phyloP scores from a whole-genome alignment of 2,329 filamentous ascomycete genomes.

The Pseudogymnoascus sp. region DNA sequence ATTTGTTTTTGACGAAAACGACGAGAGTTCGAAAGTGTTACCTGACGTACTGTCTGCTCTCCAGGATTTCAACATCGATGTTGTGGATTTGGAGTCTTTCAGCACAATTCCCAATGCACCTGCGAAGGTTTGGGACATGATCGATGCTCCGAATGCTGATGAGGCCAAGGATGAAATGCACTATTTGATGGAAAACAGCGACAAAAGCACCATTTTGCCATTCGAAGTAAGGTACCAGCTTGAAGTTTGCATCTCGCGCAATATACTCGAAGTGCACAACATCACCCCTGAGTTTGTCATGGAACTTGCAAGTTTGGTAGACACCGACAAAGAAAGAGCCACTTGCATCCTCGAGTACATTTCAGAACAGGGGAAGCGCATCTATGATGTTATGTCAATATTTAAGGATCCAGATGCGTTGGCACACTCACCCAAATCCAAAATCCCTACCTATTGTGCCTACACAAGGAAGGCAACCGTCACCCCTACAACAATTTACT shows the following conservation, averaged over 20 bases:
- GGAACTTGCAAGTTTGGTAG: constrained; percentile 44
- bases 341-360: constrained; percentile 65
- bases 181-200: constrained; percentile 13
- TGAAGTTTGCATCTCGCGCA: constrained; percentile 83
- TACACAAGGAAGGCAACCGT: constrained; percentile 68
- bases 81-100: constrained; percentile 38
- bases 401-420: constrained; percentile 49
- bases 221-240: constrained; percentile 81
- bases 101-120: constrained; percentile 27
- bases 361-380: constrained; percentile 50
- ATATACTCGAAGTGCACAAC: constrained; percentile 66
- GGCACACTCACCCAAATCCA: constrained; percentile 37
- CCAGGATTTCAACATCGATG: constrained; percentile 61
- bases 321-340: constrained; percentile 39
- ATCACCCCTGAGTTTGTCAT: constrained; percentile 59
- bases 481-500: constrained; percentile 76
- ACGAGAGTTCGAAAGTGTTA: constrained; percentile 28
- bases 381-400: constrained; percentile 64
- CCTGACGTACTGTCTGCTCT: constrained; percentile 33
- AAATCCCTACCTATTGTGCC: constrained; percentile 63
- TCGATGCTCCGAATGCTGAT: constrained; percentile 20
- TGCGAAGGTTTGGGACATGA: constrained; percentile 36
- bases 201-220: constrained; percentile 37
- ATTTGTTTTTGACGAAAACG: constrained; percentile 35
- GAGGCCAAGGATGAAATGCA: constrained; percentile 15